Evolutionary conservation across 2,329 filamentous ascomycete species (phyloP).

Genomic region (Cercospora sp.): DNA sequence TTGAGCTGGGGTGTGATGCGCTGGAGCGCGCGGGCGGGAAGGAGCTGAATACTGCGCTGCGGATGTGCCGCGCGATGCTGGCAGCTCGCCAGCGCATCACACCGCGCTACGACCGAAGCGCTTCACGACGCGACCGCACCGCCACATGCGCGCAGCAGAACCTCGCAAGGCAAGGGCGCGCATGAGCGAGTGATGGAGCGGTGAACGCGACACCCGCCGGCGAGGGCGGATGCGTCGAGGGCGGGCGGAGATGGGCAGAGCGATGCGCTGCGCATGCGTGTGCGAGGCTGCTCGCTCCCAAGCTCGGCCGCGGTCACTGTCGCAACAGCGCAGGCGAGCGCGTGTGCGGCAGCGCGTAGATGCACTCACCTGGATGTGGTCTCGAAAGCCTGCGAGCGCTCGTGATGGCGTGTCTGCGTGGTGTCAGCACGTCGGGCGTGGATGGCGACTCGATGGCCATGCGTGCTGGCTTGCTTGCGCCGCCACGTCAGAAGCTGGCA

Average conservation of each 20-base stretch:
- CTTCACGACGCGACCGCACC: background rate
- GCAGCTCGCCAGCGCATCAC: slow-evolving; percentile 35
- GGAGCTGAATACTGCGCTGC: slow-evolving; percentile 29
- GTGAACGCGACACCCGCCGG: background rate
- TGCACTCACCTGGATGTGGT: background rate
- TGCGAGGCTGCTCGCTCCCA: background rate
- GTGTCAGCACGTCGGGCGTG: background rate
- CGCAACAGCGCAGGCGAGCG: background rate
- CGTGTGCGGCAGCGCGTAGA: background rate
- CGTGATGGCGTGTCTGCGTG: background rate
- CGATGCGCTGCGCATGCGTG: background rate
- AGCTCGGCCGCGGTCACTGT: background rate
- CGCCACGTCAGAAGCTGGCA: slow-evolving; percentile 5
- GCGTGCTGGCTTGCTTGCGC: background rate
- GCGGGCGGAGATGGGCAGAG: background rate
- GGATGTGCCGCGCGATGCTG: slow-evolving; percentile 32
- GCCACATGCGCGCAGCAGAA: background rate
- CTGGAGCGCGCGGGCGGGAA: slow-evolving; percentile 23
- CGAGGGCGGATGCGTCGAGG: background rate
- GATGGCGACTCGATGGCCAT: background rate
- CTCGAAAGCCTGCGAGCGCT: background rate
- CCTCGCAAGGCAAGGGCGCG: background rate
- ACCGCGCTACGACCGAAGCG: background rate
- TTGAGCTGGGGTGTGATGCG: slow-evolving; percentile 27
- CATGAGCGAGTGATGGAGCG: background rate